Evolutionary conservation across 2,329 filamentous ascomycete genomes (phyloP).

Genomic region (Cladosporium halotolerans): DNA sequence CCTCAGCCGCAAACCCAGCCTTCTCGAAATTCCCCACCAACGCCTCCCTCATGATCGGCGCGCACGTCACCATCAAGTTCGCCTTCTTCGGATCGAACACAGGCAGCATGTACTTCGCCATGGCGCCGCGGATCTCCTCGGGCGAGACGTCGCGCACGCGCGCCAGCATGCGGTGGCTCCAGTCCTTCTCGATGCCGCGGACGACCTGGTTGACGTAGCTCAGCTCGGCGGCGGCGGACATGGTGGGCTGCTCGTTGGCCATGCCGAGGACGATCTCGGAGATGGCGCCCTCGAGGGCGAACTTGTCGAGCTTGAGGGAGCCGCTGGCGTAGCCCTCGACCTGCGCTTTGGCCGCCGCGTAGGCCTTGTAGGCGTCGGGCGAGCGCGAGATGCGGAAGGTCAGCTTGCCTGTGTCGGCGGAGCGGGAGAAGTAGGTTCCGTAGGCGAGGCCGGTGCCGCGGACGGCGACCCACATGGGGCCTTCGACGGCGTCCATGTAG

Average conservation of each 20-base stretch:
- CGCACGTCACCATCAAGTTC: slow-evolving; percentile 84
- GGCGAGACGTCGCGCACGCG: slow-evolving; percentile 69
- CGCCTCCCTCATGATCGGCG: slow-evolving; percentile 74
- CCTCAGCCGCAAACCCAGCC: slow-evolving; percentile 72
- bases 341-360: slow-evolving; percentile 66
- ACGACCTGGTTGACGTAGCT: slow-evolving; percentile 81
- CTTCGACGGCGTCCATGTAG: slow-evolving; percentile 89
- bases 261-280: slow-evolving; percentile 80
- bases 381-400: slow-evolving; percentile 86
- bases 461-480: slow-evolving; percentile 87
- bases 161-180: slow-evolving; percentile 68
- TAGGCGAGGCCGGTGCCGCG: slow-evolving; percentile 92
- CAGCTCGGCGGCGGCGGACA: slow-evolving; percentile 71
- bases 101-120: slow-evolving; percentile 69
- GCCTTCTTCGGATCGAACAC: slow-evolving; percentile 74
- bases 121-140: slow-evolving; percentile 68
- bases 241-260: slow-evolving; percentile 82
- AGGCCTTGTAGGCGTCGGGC: slow-evolving; percentile 82
- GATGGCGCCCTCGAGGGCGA: slow-evolving; percentile 83
- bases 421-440: slow-evolving; percentile 71
- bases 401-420: slow-evolving; percentile 71
- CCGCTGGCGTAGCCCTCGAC: slow-evolving; percentile 70
- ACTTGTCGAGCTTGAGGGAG: slow-evolving; percentile 63
- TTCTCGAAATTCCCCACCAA: slow-evolving; percentile 68
- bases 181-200: slow-evolving; percentile 66